Evolutionary conservation across 345 rosid species (phyloP), one percentile per base, ranked within the genome.

Genomic region (Boechera stricta): DNA sequence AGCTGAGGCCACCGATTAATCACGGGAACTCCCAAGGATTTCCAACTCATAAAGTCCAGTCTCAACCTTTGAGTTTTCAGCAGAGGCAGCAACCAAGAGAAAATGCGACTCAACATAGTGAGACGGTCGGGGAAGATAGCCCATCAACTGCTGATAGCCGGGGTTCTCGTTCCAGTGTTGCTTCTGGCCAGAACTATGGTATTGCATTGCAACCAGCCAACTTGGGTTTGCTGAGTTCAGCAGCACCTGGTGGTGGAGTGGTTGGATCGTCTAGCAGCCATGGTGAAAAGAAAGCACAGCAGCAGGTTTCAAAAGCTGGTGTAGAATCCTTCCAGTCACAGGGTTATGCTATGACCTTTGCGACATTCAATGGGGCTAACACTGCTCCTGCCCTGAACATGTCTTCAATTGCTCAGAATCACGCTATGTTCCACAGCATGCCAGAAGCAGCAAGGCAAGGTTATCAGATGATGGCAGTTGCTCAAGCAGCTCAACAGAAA

Each of bases 321-420:
- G 77, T 75, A 45, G 99, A 96, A 53, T 70, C 90, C 13, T 74
- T 85, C 6, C 77, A 78, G 2, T 82, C 97, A 55, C 98, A 84
- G 80, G 85, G 97, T 71, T 91, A 90, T 86, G 93, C 98, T 29
- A 85, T 96, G 96, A 87, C 99, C n/a, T 90, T 89, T 83, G 81
- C 91, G 18, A 78, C 97, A 28, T 79, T 88, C 35, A 90, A 82
- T 77, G 93, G 96, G 64, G 79, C 88, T 26, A 76, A 77, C 12
- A 10, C 83, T 60, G 72, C 86, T 74, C 83, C 87, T 29, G 72
- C 88, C 67, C 67, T 92, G 48, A 96, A 92, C 78, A 86, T 95
- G 49, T 86, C 98, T 15, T 84, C 94, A 51, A 73, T 91, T 45
- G 77, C 93, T 9, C 96, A 85, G n/a, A 91, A 83, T 83, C 96